Evolutionary conservation across 768 basidiomycete genomes (phyloP).

Genomic region (Naganishia onofrii): DNA sequence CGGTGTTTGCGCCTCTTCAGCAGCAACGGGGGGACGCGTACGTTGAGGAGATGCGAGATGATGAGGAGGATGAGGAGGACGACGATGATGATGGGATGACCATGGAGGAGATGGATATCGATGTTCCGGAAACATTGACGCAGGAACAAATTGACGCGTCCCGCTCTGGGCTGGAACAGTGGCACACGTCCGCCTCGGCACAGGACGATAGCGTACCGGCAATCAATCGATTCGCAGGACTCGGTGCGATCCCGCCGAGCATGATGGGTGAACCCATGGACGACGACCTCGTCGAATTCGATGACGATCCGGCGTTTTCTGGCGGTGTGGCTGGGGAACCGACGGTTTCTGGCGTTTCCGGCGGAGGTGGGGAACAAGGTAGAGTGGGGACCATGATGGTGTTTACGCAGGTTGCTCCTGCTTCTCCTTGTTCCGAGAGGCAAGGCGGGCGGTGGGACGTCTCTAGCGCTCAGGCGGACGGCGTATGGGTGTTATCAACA

Average conservation of each 20-base stretch:
- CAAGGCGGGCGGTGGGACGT: not conserved
- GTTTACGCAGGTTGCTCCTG: conserved; percentile 63
- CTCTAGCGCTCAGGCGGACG: too few species aligned
- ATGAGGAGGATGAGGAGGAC: conserved; percentile 39
- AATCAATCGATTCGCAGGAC: not conserved
- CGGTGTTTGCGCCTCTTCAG: conserved; percentile 65
- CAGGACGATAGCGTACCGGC: too few species aligned
- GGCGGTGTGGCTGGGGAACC: conserved; percentile 25
- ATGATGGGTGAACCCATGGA: conserved; percentile 51
- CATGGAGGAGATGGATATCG: conserved; percentile 56
- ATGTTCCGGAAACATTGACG: conserved; percentile 84
- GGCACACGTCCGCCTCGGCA: conserved; percentile 50
- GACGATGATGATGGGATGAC: conserved; percentile 44
- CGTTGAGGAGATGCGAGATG: conserved; percentile 26
- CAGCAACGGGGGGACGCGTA: not conserved
- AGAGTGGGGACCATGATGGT: conserved; percentile 64
- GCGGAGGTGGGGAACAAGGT: conserved; percentile 25
- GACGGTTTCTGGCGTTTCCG: conserved; percentile 25
- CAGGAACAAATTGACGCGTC: conserved; percentile 76
- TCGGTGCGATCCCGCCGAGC: conserved; percentile 68
- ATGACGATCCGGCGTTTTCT: conserved; percentile 30
- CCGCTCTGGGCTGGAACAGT: conserved; percentile 79
- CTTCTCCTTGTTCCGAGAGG: conserved; percentile 1
- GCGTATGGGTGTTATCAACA: conserved; percentile 33
- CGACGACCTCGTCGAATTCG: conserved; percentile 67